Evolutionary conservation across 345 rosid genomes (phyloP).

Genomic region (Gossypium arboreum): DNA sequence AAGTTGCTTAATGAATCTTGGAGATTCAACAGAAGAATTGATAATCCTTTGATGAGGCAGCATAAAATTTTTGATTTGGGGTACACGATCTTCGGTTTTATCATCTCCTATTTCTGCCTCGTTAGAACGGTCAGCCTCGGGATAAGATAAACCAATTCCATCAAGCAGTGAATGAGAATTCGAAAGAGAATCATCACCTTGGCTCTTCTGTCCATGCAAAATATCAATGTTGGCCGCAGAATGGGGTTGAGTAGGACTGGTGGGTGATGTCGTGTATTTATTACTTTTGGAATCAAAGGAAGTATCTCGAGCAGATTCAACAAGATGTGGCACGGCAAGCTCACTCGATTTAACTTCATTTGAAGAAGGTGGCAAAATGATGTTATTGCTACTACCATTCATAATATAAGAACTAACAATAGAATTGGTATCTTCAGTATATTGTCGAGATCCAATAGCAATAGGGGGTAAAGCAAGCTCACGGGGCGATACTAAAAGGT

Average conservation of each 20-base stretch:
- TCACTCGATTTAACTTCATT: neutral
- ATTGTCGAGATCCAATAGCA: constrained; percentile 14
- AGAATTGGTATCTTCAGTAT: constrained; percentile 20
- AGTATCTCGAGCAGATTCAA: neutral
- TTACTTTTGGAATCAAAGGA: neutral
- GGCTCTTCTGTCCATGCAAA: neutral
- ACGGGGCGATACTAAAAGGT: constrained; percentile 5
- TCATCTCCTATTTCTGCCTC: neutral
- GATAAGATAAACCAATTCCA: neutral
- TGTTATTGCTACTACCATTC: neutral
- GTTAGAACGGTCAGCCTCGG: neutral
- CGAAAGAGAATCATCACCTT: neutral
- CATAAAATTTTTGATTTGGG: constrained; percentile 20
- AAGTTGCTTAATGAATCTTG: constrained; percentile 15
- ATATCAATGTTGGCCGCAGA: no score
- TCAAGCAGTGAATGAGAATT: constrained; percentile 1
- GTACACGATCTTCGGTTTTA: neutral
- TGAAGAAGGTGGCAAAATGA: neutral
- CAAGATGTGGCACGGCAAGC: neutral
- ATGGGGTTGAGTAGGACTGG: neutral
- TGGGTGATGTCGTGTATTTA: neutral
- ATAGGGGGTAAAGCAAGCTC: constrained; percentile 7
- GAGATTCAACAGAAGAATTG: constrained; percentile 24
- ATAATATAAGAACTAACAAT: constrained; percentile 1
- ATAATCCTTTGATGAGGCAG: constrained; percentile 37